phyloP scores from a whole-genome alignment of 78 protist genomes.

The Parvularia atlantis region DNA sequence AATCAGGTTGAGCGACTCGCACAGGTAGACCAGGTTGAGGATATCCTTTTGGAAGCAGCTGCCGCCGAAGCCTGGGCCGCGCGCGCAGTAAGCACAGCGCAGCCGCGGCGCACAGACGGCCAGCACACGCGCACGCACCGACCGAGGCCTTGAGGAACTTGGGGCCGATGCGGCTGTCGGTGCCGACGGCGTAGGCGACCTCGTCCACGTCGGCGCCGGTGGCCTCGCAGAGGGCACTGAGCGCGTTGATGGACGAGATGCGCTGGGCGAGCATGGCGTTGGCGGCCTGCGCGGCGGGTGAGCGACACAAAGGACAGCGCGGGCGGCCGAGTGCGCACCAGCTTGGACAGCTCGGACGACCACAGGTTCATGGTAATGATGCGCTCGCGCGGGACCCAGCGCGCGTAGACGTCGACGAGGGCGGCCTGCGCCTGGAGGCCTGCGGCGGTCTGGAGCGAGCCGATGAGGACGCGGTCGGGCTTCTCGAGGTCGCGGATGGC shows the following conservation, averaged over 20 bases:
- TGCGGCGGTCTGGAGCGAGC: conserved; percentile 43
- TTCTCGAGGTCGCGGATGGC: conserved; percentile 64
- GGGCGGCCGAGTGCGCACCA: too few species aligned
- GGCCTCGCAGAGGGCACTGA: conserved; percentile 79
- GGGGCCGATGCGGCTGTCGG: conserved; percentile 76
- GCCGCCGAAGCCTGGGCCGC: conserved; percentile 79
- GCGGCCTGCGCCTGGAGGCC: conserved; percentile 48
- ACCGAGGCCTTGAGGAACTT: conserved; percentile 71
- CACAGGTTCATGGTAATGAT: conserved; percentile 66
- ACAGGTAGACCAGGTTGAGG: conserved; percentile 82
- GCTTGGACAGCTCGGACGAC: conserved; percentile 85
- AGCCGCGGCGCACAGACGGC: conserved; percentile 6
- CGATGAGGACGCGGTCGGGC: conserved; percentile 94
- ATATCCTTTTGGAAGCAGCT: conserved; percentile 92
- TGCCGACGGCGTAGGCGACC: conserved; percentile 66
- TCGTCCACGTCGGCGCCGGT: conserved; percentile 87
- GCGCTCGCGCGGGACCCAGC: conserved; percentile 69
- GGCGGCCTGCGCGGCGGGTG: conserved; percentile 35
- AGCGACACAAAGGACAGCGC: too few species aligned
- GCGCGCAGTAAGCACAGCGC: background rate
- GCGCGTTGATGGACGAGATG: conserved; percentile 79
- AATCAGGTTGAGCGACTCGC: conserved; percentile 36
- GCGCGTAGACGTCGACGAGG: conserved; percentile 58
- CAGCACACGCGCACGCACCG: conserved; percentile 23
- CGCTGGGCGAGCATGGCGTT: conserved; percentile 96